phyloP scores from a whole-genome alignment of 2,329 filamentous ascomycete genomes.

The Alternaria ventricosa region DNA sequence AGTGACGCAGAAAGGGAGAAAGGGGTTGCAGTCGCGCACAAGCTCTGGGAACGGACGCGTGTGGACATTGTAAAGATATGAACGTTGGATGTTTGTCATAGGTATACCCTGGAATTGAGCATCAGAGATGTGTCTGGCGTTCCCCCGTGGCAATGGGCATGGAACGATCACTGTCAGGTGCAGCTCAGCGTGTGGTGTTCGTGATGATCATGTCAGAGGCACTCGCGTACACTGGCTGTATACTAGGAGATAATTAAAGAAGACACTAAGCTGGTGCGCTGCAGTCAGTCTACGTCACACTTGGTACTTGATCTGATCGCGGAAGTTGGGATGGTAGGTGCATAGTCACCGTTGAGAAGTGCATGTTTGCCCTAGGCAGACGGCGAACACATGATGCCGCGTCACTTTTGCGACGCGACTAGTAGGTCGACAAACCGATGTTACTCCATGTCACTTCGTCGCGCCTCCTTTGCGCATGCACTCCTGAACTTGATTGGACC shows the following conservation, averaged over 20 bases:
- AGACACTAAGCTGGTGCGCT: background rate
- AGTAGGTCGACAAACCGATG: background rate
- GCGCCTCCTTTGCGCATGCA: background rate
- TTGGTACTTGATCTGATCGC: background rate
- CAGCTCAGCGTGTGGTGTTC: background rate
- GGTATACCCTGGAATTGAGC: background rate
- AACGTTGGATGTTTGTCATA: background rate
- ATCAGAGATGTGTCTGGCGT: background rate
- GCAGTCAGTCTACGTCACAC: background rate
- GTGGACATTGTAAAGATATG: slow-evolving; percentile 84
- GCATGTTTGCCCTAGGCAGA: background rate
- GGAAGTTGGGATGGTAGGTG: background rate
- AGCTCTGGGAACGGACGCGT: slow-evolving; percentile 79
- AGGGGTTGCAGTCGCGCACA: slow-evolving; percentile 68
- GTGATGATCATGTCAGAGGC: background rate
- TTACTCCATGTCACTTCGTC: background rate
- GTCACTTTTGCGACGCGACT: slow-evolving; percentile 16
- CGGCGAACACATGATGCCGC: slow-evolving; percentile 10
- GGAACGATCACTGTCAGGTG: background rate
- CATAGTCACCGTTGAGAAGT: background rate
- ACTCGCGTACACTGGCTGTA: background rate
- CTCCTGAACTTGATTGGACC: background rate
- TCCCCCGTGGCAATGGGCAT: background rate
- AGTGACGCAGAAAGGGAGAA: slow-evolving; percentile 64
- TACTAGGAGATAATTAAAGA: background rate